phyloP scores from a whole-genome alignment of 2,329 filamentous ascomycete species.

The Coniochaeta pulveracea region DNA sequence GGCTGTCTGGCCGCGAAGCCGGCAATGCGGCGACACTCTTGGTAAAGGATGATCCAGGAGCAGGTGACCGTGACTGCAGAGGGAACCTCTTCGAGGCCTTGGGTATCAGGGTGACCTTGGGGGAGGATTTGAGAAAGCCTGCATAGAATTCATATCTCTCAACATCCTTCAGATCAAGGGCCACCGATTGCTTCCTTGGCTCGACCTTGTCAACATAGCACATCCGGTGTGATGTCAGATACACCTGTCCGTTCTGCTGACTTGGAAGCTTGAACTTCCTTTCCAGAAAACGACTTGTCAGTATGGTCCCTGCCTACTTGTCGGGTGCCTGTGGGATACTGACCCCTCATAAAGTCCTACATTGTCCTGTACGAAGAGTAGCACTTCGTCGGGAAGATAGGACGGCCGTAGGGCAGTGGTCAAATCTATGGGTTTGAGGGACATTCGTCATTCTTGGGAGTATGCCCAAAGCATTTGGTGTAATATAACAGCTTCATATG shows the following conservation, averaged over 20 bases:
- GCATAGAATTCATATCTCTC: conserved; percentile 87
- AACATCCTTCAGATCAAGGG: conserved; percentile 80
- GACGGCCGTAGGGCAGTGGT: conserved; percentile 92
- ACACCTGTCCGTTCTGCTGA: conserved; percentile 92
- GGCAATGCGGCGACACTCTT: conserved; percentile 36
- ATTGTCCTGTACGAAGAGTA: conserved; percentile 94
- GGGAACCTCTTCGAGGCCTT: conserved; percentile 63
- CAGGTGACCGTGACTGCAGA: conserved; percentile 40
- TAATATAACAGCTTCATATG: too few species aligned
- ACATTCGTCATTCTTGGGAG: conserved; percentile 64
- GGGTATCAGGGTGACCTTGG: conserved; percentile 82
- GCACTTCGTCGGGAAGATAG: conserved; percentile 83
- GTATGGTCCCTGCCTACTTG: background rate
- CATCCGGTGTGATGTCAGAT: conserved; percentile 87
- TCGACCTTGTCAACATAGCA: conserved; percentile 91
- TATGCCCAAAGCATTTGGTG: conserved; percentile 9
- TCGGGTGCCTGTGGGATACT: too few species aligned
- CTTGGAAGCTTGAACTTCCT: conserved; percentile 93
- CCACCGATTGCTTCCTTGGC: conserved; percentile 72
- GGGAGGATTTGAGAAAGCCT: conserved; percentile 87
- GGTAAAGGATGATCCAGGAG: conserved; percentile 31
- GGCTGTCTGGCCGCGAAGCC: conserved; percentile 27
- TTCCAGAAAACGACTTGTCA: conserved; percentile 8
- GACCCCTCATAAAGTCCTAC: conserved; percentile 97
- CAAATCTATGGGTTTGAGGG: conserved; percentile 88